Base-by-base conservation (phyloP, 2,329 filamentous ascomycete species). In the Rutstroemia sp. region DNA sequence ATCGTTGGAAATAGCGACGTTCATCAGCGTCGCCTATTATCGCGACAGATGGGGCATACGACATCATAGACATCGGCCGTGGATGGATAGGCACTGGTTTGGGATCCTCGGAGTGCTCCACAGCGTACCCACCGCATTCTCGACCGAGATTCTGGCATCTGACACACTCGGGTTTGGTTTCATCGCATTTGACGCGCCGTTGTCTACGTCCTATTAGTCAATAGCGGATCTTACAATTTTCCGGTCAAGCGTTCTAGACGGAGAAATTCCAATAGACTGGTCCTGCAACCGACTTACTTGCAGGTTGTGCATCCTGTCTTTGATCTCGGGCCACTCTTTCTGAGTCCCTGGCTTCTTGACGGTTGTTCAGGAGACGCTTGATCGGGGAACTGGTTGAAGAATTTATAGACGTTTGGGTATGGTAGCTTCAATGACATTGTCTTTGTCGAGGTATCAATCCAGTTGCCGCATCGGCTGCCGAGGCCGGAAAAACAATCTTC, bases 171-270 rank as follows among this genome's bases (percentile, higher is more conserved):
- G 67, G 68, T 57, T 68, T 67, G 19, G 64, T 65, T 57, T 70
- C 68, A 54, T 70, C 68, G 58, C 67, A 70, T 58, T 70, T 70
- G 12, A 70, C 68, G 30, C 67, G 61, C 39, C 68, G 66, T 60
- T 67, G 64, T 60, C 67, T 68, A 56, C 48, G 42, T 25, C 48
- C 17, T 27, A 56, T 64, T 56, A 65, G 63, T 53, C 30, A 54
- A 41, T 57, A 37, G 25, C 12, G 19, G 37, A 54, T 45, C 47
- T 50, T 14, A 41, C 51, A 14, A 48, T 48, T 34, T 34, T 53
- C 50, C 39, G 37, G 8, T 38, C 9, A 48, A 44, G 27, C 44
- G 30, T 54, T 37, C 37, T 48, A 41, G 14, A 39, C 39, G 44
- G 39, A 50, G 46, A 42, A 37, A 48, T 56, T 45, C 16, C 49